phyloP scores from a whole-genome alignment of 2,329 filamentous ascomycete genomes.

The Cladosporium colombiae region DNA sequence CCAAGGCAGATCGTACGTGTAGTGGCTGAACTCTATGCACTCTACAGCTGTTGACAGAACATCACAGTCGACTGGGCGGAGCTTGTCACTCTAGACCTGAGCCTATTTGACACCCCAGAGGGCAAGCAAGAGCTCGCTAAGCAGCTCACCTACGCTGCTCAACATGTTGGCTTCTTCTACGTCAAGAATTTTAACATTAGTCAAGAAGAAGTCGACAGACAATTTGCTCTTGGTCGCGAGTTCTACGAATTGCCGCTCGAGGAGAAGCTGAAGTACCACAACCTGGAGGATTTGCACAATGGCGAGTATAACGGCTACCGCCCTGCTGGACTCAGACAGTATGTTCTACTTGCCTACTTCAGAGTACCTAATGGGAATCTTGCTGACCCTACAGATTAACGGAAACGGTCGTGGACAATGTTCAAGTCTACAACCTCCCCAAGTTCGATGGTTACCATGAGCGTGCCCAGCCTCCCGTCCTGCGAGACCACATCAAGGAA shows the following conservation, averaged over 20 bases:
- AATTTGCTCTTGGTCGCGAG: conserved; percentile 62
- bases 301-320: conserved; percentile 36
- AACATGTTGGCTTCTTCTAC: conserved; percentile 61
- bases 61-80: conserved; percentile 51
- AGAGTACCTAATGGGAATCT: not conserved
- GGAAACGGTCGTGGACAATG: conserved; percentile 48
- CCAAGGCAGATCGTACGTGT: conserved; percentile 31
- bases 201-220: conserved; percentile 60
- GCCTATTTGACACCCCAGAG: conserved; percentile 54
- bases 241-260: conserved; percentile 59
- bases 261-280: conserved; percentile 60
- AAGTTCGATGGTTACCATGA: conserved; percentile 15
- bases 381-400: conserved; percentile 9
- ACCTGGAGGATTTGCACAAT: conserved; percentile 30
- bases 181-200: conserved; percentile 63
- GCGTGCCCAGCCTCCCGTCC: conserved; percentile 18
- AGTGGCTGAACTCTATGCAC: not conserved
- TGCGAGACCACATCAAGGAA: conserved; percentile 53
- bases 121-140: conserved; percentile 57
- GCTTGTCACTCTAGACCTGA: conserved; percentile 59
- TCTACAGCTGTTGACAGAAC: not conserved
- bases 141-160: conserved; percentile 55
- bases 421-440: conserved; percentile 62
- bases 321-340: conserved; percentile 15
- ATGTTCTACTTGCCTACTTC: not conserved